Evolutionary conservation across 2,329 filamentous ascomycete species (phyloP).

Genomic region (Monilinia vaccinii-corymbosi): DNA sequence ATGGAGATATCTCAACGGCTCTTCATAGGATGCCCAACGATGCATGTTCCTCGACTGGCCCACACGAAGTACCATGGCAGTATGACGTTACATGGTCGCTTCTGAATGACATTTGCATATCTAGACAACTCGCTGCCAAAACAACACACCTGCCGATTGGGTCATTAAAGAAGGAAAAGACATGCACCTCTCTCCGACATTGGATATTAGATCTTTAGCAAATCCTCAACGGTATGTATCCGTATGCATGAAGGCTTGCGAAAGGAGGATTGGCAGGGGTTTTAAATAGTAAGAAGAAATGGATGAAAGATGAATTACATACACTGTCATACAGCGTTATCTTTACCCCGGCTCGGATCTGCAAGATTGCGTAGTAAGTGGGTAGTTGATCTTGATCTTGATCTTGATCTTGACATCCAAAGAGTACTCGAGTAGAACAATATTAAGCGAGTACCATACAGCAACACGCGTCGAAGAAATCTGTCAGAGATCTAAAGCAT

Average conservation of each 20-base stretch:
- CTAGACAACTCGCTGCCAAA: background rate
- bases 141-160: background rate
- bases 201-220: background rate
- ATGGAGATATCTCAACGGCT: background rate
- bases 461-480: too few relatives aligned
- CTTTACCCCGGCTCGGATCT: background rate
- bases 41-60: background rate
- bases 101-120: background rate
- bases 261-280: background rate
- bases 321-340: background rate
- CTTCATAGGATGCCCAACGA: background rate
- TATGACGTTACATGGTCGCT: constrained; percentile 4
- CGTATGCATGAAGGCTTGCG: constrained; percentile 1
- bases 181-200: background rate
- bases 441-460: too few relatives aligned
- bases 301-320: background rate
- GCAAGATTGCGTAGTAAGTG: background rate
- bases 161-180: background rate
- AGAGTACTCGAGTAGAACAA: too few relatives aligned
- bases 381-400: too few relatives aligned
- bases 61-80: background rate
- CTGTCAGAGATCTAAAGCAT: too few relatives aligned
- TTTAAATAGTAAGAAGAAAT: background rate
- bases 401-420: too few relatives aligned
- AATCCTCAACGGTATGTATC: background rate